phyloP scores from a whole-genome alignment of 1,139 yeast genomes.

The Pichia sp. region DNA sequence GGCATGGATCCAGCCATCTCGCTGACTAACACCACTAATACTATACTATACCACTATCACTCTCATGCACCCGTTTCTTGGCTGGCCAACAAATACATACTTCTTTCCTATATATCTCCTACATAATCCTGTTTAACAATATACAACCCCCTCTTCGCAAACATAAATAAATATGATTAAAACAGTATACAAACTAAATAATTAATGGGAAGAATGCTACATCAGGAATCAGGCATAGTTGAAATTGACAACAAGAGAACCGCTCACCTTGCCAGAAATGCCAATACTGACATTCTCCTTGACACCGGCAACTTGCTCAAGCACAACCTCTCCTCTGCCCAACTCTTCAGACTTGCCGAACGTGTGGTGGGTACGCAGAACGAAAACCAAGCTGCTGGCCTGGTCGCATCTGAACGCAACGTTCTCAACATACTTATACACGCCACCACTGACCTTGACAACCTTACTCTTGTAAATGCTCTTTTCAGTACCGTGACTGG shows the following conservation, averaged over 20 bases:
- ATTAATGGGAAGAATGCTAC: no score
- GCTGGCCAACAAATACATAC: no score
- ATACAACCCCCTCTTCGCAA: background rate
- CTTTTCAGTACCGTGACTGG: conserved; percentile 48
- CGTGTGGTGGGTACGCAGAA: conserved; percentile 65
- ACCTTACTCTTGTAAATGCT: conserved; percentile 66
- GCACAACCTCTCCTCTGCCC: conserved; percentile 50
- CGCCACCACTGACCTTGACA: conserved; percentile 49
- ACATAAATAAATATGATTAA: background rate
- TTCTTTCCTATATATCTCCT: no score
- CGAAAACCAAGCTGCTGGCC: conserved; percentile 56
- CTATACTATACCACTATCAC: no score
- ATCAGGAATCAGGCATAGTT: conserved; percentile 27
- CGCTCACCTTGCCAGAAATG: conserved; percentile 20
- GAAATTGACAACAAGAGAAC: conserved; percentile 29
- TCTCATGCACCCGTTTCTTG: no score
- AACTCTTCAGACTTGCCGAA: conserved; percentile 70
- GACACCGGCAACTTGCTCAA: conserved; percentile 36
- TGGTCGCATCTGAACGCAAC: conserved; percentile 65
- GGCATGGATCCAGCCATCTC: background rate
- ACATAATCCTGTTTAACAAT: no score
- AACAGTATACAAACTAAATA: no score
- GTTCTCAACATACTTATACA: conserved; percentile 60
- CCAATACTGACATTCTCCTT: conserved; percentile 26
- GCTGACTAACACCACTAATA: background rate